Evolutionary conservation across 345 rosid species (phyloP).

Genomic region (Hibiscus trionum): DNA sequence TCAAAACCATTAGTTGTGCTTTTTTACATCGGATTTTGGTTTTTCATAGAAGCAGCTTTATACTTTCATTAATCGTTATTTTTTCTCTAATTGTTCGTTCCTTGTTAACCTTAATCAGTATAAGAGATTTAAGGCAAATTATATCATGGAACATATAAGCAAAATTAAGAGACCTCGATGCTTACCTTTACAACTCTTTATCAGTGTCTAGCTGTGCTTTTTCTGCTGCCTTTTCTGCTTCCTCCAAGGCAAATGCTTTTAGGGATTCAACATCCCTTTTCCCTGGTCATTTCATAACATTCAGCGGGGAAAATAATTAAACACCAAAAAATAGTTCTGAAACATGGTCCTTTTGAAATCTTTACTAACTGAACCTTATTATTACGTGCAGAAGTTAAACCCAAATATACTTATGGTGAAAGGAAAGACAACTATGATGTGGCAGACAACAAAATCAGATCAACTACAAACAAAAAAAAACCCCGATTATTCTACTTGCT

Average conservation of each 20-base stretch:
- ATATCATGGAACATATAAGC: neutral
- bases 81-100: neutral
- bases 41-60: neutral
- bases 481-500: neutral
- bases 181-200: conserved; percentile 46
- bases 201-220: conserved; percentile 53
- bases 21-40: neutral
- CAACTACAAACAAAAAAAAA: neutral
- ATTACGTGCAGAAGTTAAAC: neutral
- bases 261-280: conserved; percentile 71
- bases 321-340: neutral
- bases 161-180: neutral
- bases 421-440: neutral
- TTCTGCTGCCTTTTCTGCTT: conserved; percentile 81
- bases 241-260: conserved; percentile 61
- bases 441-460: neutral
- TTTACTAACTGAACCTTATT: neutral
- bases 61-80: neutral
- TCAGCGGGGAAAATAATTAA: neutral
- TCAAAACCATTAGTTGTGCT: neutral
- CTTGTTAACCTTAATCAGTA: neutral
- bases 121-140: neutral
- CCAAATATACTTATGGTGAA: neutral
- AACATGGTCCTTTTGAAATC: neutral
- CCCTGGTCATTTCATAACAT: conserved; percentile 33